phyloP scores from a whole-genome alignment of 208 protist species.

The Leishmania turanica region DNA sequence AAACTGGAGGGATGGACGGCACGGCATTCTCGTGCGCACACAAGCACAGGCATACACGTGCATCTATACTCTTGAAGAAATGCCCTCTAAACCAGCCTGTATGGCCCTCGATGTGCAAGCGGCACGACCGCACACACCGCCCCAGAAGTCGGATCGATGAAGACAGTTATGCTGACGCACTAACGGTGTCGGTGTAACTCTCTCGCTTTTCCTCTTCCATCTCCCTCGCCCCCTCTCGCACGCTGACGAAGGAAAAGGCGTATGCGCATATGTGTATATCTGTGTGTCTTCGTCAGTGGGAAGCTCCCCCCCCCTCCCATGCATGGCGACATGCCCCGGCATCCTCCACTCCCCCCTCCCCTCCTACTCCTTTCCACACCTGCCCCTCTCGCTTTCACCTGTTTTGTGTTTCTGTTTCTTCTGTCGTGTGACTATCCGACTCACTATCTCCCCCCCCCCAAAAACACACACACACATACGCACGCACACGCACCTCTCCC shows the following conservation, averaged over 20 bases:
- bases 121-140: too few relatives aligned
- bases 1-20: neutral
- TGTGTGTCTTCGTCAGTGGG: neutral
- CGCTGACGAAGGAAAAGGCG: neutral
- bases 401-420: neutral
- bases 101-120: neutral
- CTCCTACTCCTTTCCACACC: neutral
- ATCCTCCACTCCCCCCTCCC: neutral
- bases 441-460: neutral
- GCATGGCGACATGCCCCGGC: neutral
- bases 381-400: neutral
- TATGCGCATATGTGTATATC: neutral
- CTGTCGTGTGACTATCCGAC: neutral
- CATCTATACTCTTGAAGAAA: neutral
- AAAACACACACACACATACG: neutral
- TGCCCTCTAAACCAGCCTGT: neutral
- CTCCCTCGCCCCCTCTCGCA: neutral
- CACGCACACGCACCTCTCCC: neutral
- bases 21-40: neutral
- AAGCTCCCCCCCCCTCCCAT: neutral
- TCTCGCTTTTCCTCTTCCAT: conserved; percentile 8
- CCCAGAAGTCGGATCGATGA: neutral
- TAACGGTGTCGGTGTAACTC: neutral
- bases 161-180: neutral
- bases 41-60: neutral